Conservation (phyloP, 148 eudicot species). For the Fallopia convolvulus region DNA sequence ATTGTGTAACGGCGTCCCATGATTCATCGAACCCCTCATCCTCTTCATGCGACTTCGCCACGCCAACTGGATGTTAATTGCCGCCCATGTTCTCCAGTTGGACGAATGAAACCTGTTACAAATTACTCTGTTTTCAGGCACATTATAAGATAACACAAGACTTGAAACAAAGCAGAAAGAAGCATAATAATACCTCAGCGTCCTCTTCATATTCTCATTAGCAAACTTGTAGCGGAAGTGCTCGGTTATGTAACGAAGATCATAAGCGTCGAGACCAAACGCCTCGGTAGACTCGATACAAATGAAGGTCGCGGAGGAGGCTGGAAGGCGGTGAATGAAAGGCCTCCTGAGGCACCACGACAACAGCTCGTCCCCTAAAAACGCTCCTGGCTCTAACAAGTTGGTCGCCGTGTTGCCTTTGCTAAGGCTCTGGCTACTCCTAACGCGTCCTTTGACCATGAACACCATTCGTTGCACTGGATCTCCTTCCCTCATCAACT, state of each 20-base stretch:
- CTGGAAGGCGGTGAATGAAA: conserved; percentile 64
- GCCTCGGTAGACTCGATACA: conserved; percentile 75
- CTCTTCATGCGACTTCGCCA: conserved; percentile 69
- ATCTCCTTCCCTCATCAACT: conserved; percentile 91
- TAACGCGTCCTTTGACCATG: conserved; percentile 56
- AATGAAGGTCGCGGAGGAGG: conserved; percentile 75
- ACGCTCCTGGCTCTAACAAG: conserved; percentile 69
- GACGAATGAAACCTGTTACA: conserved; percentile 48
- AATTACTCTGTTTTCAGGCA: no score
- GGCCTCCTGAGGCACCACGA: conserved; percentile 93
- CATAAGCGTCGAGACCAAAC: conserved; percentile 63
- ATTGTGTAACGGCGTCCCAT: conserved; percentile 9
- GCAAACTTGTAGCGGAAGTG: conserved; percentile 93
- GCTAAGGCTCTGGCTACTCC: conserved; percentile 70
- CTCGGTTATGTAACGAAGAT: conserved; percentile 74
- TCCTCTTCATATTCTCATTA: conserved; percentile 69
- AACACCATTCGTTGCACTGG: conserved; percentile 78
- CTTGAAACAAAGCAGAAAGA: no score
- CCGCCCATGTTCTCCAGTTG: conserved; percentile 97
- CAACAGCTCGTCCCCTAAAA: conserved; percentile 76
- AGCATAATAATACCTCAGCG: conserved; percentile 25
- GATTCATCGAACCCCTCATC: conserved; percentile 33
- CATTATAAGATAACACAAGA: no score
- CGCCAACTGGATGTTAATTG: conserved; percentile 78
- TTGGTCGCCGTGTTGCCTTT: conserved; percentile 71